Evolutionary conservation across 768 basidiomycete species (phyloP), one percentile per base, ranked within the genome.

Genomic region (Zangia roseola): DNA sequence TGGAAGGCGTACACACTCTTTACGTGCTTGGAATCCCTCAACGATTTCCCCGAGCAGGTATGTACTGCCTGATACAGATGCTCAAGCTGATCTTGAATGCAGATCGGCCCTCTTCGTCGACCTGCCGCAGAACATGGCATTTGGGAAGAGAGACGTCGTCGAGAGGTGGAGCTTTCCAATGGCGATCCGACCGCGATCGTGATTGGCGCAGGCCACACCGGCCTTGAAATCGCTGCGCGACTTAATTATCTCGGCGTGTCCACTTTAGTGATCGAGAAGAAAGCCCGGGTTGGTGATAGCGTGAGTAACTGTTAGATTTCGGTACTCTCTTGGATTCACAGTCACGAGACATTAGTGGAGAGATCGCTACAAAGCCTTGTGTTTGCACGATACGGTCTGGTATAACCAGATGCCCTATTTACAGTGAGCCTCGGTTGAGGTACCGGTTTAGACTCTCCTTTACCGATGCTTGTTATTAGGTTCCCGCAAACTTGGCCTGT

Each of bases 171-270:
- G 25, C 83, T 83, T 54, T 66, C 63, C 26, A 74, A 74, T n/a
- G 60, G 55, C 7, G 73, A 76, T 31, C 84, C 84, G 0, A 74
- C 73, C 2, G 87, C 85, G 10, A 61, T 88, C 24, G 69, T 88
- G 20, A 68, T 86, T 17, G 83, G 84, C 10, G 84, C 75, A 0
- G 85, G 84, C 0, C 88, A 88, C 47, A 78, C 76, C 52, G 89
- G 87, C 2, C 66, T 92, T 24, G 79, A 75, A 34, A 60, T 81
- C 2, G 85, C 86, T 0, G 84, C 84, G 2, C 72, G 84, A n/a
- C 68, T 91, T 46, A 83, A 83, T 57, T 72, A 71, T 35, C 68
- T 88, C 21, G 81, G 77, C 17, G 65, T 90, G 12, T 57, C 70
- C 2, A 69, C 75, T 1, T 67, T 91, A 10, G 63, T 84, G n/a